Evolutionary conservation across 2,329 filamentous ascomycete genomes (phyloP).

Genomic region (Colletotrichum falcatum): DNA sequence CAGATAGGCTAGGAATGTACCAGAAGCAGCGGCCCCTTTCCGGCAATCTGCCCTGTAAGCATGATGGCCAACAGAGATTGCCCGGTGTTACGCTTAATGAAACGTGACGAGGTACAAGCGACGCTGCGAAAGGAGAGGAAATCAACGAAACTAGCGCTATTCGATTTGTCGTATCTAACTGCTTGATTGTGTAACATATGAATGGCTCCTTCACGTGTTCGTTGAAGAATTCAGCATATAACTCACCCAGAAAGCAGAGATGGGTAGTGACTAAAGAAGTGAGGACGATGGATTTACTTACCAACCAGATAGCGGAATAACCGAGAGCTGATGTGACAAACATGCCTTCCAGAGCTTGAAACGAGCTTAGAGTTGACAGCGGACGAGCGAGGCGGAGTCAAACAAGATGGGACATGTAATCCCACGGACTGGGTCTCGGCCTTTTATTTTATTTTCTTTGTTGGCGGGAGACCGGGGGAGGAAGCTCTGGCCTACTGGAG

Average conservation of each 20-base stretch:
- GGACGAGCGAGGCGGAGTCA: slow-evolving; percentile 5
- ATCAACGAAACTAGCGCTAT: not conserved
- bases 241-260: not conserved
- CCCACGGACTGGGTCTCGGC: slow-evolving; percentile 23
- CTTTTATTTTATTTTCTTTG: not conserved
- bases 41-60: not conserved
- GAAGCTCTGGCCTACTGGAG: slow-evolving; percentile 2
- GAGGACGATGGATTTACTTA: not conserved
- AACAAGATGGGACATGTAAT: slow-evolving; percentile 20
- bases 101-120: not conserved
- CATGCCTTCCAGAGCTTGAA: slow-evolving; percentile 49
- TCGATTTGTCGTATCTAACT: too few species aligned
- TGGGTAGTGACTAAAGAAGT: not conserved
- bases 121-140: not conserved
- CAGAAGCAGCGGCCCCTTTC: not conserved
- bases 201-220: not conserved
- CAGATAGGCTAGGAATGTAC: not conserved
- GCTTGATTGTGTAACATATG: not conserved
- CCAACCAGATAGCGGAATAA: not conserved
- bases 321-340: slow-evolving; percentile 41
- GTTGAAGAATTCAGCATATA: not conserved
- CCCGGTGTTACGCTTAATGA: not conserved
- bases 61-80: not conserved
- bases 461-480: slow-evolving; percentile 2
- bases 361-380: slow-evolving; percentile 35